Base-by-base conservation (phyloP, 2,329 filamentous ascomycete species). In the Aspergillus aculeatinus region DNA sequence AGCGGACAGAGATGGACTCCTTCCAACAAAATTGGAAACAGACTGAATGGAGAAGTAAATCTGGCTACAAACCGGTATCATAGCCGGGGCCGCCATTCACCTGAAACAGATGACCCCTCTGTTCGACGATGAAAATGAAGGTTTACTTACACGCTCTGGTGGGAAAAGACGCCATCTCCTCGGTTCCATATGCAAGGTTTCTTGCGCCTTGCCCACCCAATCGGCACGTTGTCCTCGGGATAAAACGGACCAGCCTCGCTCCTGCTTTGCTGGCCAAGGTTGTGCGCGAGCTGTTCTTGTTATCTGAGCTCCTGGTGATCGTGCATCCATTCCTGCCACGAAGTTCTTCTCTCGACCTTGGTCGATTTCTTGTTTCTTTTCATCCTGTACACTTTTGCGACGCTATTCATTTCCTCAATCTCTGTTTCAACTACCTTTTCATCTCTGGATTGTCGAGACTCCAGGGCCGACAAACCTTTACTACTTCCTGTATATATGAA, bases 1-100 rank as follows among this genome's bases (percentile, higher is more conserved):
- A 77, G 56, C 75, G 74, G 48, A 73, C 64, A n/a, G 74, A 76
- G 55, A 74, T 74, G 68, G 68, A 73, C 66, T 73, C 73, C 60
- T 72, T 70, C 67, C 76, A 78, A 63, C 63, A 68, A 21, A 70
- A 74, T 48, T 78, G 76, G 76, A 76, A 70, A 53, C 67, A 72
- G 58, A 73, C 68, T 48, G 74, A 74, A 60, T 77, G 70, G 69
- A 68, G 61, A 31, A 55, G 68, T 60, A 65, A 63, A 29, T 68
- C 21, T 25, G 63, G 72, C 55, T 74, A 74, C 55, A 64, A 64
- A 44, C 67, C 69, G 39, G 70, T 74, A 14, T 49, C 63, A n/a
- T 66, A 63, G 52, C 21, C 39, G 14, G 25, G 14, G 5, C 19
- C 27, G 7, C 9, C 44, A 19, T 39, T 47, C 51, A 48, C 49